Base-by-base conservation (phyloP, 1,284 basidiomycete species). In the Coniferiporia weirii region DNA sequence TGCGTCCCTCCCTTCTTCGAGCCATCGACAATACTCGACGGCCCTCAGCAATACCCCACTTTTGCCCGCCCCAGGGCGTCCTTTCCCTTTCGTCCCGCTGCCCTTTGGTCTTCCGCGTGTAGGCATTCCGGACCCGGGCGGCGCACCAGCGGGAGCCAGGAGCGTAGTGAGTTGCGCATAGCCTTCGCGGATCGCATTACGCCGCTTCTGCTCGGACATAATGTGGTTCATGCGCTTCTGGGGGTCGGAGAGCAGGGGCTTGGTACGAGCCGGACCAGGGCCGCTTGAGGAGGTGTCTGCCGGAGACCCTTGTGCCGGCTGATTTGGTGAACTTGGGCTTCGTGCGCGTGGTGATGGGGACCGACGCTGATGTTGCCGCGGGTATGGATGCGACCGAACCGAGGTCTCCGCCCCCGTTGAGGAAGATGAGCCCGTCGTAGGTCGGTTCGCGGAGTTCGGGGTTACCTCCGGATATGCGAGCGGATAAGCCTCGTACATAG, bases 141-240 rank as follows among this genome's bases (percentile, higher is more conserved):
- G 72, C 1, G 82, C 79, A 4, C 85, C 85, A 6, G 85, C 82
- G 20, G 89, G 87, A 0, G 91, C 85, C 54, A 93, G 82, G 32
- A 93, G 77, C 0, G 84, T 74, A 38, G 91, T 92, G 46, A 95
- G 75, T 67, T 91, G 84, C 12, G 92, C 87, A 73, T 95, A 95
- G 9, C 91, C 93, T 63, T 93, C 88, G 38, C 92, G 84, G 65
- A 95, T 95, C 51, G 91, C 90, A 63, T 93, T 93, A 1, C 92
- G 82, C 1, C 92, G 85, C 71, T 93, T 93, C 73, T 95, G 93
- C 73, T 95, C 92, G 10, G 89, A 92, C 77, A 93, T 87, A 75
- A 95, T 95, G 74, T 95, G 92, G 70, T 95, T 95, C n/a, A 93
- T 83, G 32, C 93, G 84, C 71, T 95, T 95, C 70, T 95, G 92